A percentile compares a stretch with the other conserved stretches of the same genome.
phyloP scores from a whole-genome alignment of 2,329 filamentous ascomycete species.

The Pestalotiopsis fici region DNA sequence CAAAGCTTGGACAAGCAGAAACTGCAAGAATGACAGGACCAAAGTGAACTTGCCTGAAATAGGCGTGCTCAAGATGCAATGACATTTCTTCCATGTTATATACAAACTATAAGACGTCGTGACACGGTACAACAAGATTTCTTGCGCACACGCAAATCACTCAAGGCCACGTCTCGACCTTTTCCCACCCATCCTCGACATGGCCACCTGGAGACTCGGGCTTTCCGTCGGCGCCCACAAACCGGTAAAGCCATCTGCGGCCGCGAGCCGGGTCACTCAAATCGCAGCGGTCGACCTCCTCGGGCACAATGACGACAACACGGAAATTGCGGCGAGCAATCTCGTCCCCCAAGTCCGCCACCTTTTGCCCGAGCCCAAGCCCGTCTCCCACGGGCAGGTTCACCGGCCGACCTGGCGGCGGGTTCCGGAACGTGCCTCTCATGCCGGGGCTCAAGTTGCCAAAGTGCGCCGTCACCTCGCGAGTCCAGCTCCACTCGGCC shows the following conservation, averaged over 20 bases:
- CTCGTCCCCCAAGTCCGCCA: conserved; percentile 70
- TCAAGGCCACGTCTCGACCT: conserved; percentile 70
- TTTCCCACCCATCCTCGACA: conserved; percentile 60
- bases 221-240: conserved; percentile 36
- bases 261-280: conserved; percentile 65
- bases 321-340: conserved; percentile 76
- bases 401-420: conserved; percentile 66
- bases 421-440: conserved; percentile 74
- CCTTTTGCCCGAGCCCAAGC: conserved; percentile 59
- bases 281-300: conserved; percentile 75
- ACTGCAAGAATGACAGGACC: too few species aligned
- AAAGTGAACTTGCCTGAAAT: too few species aligned
- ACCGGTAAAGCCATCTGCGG: conserved; percentile 68
- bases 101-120: too few species aligned
- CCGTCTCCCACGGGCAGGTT: conserved; percentile 46
- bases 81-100: too few species aligned
- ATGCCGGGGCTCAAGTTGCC: conserved; percentile 83
- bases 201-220: conserved; percentile 29
- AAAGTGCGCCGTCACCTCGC: conserved; percentile 84
- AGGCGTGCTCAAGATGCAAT: too few species aligned
- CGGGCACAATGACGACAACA: conserved; percentile 78
- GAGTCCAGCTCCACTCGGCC: conserved; percentile 72
- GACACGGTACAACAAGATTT: too few species aligned
- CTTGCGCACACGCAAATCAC: not conserved
- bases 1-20: too few species aligned